Evolutionary conservation across 2,329 filamentous ascomycete genomes (phyloP), one percentile per base, ranked within the genome.

Genomic region (Bipolaris bicolor): DNA sequence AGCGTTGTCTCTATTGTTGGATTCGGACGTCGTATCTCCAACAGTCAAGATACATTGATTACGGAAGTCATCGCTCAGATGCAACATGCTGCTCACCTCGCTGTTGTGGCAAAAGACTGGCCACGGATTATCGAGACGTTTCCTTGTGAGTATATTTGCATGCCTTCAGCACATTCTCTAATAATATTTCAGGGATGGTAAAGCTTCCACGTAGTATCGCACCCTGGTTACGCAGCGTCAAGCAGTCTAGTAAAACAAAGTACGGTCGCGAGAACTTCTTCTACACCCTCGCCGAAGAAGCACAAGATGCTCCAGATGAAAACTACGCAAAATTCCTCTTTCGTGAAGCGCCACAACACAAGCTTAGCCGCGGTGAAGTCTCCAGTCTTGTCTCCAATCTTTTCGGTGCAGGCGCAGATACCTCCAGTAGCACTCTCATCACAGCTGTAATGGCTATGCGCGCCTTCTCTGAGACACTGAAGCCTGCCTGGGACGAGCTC

Each of bases 101-200:
- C 77, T 13, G 75, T 77, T 1, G 70, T 73, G 1, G 86, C 76
- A 36, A 83, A 83, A 66, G 80, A 74, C 0, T 86, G 86, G 56
- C 84, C 84, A 3, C 84, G 84, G 80, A 70, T 86, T 26, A 78
- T 85, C 72, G 83, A 85, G 67, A 85, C 83, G 0, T 85, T 85
- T 68, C 80, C 80, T 46, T 54, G 44, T 43, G 13, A 49, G 36
- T 36, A 5, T 11, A 1, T 5, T 3, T 13, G 1, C 2, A 13
- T 5, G 4, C 6, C 22, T 24, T 24, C 4, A 24, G 5, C 4
- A 24, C 4, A 24, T 24, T 22, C 22, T 24, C 22, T 24, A 24
- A 24, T 24, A 24, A 1, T 1, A 7, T 7, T 24, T 24, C 5
- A 54, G 72, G 84, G 2, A 80, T 85, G 9, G 83, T 83, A 1